phyloP scores from a whole-genome alignment of 805 yeast species.

The Yarrowia porcina region DNA sequence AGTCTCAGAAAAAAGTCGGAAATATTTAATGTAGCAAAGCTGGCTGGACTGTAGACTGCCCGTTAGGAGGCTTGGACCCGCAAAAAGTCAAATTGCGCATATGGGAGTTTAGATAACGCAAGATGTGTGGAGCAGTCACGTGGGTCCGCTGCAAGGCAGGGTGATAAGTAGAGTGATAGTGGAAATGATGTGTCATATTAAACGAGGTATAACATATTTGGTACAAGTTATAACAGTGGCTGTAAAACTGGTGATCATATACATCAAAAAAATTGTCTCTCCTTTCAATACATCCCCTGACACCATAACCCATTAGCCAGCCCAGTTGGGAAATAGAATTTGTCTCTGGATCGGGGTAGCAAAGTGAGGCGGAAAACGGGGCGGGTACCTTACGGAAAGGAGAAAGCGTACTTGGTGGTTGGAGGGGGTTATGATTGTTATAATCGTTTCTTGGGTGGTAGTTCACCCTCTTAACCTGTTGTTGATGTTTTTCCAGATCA shows the following conservation, averaged over 20 bases:
- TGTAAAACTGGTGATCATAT: too few relatives aligned
- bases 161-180: too few relatives aligned
- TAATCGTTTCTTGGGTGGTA: too few relatives aligned
- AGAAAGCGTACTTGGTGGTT: too few relatives aligned
- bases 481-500: too few relatives aligned
- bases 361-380: background rate
- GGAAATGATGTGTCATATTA: too few relatives aligned
- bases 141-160: background rate
- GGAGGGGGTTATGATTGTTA: too few relatives aligned
- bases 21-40: background rate
- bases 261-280: too few relatives aligned
- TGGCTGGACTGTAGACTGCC: slow-evolving; percentile 10
- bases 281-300: too few relatives aligned
- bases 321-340: slow-evolving; percentile 18
- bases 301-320: slow-evolving; percentile 9
- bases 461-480: too few relatives aligned
- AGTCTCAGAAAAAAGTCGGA: background rate
- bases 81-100: slow-evolving; percentile 16
- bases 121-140: slow-evolving; percentile 15
- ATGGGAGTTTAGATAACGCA: slow-evolving; percentile 22
- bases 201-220: too few relatives aligned
- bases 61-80: slow-evolving; percentile 15
- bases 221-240: background rate
- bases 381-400: too few relatives aligned
- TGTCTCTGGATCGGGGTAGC: background rate